phyloP scores from a whole-genome alignment of 2,329 filamentous ascomycete species.

The Magnaporthiopsis poae region DNA sequence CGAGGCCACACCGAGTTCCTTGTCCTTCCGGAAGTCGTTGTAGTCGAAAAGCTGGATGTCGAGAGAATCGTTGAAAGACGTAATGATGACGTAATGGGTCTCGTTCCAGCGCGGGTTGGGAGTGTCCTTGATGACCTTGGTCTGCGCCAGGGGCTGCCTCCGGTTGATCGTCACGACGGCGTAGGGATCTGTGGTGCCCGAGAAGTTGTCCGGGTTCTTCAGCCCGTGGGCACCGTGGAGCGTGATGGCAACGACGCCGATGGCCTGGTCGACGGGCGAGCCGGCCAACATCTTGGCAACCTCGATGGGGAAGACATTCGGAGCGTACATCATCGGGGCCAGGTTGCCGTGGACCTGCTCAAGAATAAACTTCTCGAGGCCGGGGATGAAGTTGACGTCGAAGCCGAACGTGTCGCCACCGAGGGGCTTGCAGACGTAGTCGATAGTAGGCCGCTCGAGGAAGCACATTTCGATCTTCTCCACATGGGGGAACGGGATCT shows the following conservation, averaged over 20 bases:
- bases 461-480: conserved; percentile 94
- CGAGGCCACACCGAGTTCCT: conserved; percentile 78
- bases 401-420: conserved; percentile 93
- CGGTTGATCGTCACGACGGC: conserved; percentile 75
- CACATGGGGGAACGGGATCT: conserved; percentile 89
- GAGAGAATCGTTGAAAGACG: conserved; percentile 77
- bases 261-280: conserved; percentile 85
- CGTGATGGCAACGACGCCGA: conserved; percentile 85
- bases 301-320: conserved; percentile 96
- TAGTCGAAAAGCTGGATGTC: conserved; percentile 82
- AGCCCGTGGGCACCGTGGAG: conserved; percentile 84
- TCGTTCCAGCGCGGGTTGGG: conserved; percentile 89
- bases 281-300: conserved; percentile 97
- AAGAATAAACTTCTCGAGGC: conserved; percentile 83
- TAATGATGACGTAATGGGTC: conserved; percentile 89
- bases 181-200: conserved; percentile 85
- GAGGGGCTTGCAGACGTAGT: conserved; percentile 95
- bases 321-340: conserved; percentile 93
- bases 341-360: conserved; percentile 93
- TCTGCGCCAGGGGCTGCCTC: conserved; percentile 70
- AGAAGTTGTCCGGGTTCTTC: conserved; percentile 91
- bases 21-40: conserved; percentile 94
- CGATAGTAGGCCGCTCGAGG: conserved; percentile 75
- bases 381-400: conserved; percentile 98
- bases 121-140: conserved; percentile 78